Conservation (phyloP, 202 grass and related monocot species). For the Zoysia matrella region DNA sequence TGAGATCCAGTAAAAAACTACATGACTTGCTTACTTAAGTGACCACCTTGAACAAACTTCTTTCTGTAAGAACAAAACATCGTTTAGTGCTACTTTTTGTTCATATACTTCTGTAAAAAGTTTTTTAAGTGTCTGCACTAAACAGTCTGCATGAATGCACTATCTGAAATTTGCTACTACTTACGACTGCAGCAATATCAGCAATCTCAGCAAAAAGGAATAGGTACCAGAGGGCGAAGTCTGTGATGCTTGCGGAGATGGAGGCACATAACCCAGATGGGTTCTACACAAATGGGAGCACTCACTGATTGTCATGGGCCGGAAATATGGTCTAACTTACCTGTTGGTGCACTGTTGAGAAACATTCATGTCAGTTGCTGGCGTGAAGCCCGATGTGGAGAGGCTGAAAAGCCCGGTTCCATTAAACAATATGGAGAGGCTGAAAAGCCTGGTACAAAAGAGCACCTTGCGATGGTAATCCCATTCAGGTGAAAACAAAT, state of each 20-base stretch:
- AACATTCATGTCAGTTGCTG: constrained; percentile 22
- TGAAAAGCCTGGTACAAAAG: too few relatives aligned
- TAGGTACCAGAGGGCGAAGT: constrained; percentile 90
- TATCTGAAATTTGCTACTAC: neutral
- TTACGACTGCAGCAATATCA: constrained; percentile 50
- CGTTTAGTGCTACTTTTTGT: neutral
- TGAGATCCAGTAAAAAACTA: neutral
- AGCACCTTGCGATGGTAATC: too few relatives aligned
- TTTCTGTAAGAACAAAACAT: neutral
- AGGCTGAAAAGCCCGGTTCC: too few relatives aligned
- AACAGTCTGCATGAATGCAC: neutral
- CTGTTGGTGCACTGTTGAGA: neutral
- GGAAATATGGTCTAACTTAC: neutral
- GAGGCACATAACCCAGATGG: constrained; percentile 73
- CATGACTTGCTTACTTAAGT: constrained; percentile 5
- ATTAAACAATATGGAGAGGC: too few relatives aligned
- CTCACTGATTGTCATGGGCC: constrained; percentile 27
- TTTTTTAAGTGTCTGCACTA: neutral
- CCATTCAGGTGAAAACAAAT: too few relatives aligned
- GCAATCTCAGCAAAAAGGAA: constrained; percentile 92
- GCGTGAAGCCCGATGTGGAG: neutral
- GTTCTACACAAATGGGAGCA: constrained; percentile 57
- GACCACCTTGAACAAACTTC: constrained; percentile 5
- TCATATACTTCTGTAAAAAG: neutral
- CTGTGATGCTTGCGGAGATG: constrained; percentile 92